These are phyloP conservation scores for Euphorbia neoarborescens DNA, from an alignment of 441 rosid species.

Conservation along the genomic window DNA sequence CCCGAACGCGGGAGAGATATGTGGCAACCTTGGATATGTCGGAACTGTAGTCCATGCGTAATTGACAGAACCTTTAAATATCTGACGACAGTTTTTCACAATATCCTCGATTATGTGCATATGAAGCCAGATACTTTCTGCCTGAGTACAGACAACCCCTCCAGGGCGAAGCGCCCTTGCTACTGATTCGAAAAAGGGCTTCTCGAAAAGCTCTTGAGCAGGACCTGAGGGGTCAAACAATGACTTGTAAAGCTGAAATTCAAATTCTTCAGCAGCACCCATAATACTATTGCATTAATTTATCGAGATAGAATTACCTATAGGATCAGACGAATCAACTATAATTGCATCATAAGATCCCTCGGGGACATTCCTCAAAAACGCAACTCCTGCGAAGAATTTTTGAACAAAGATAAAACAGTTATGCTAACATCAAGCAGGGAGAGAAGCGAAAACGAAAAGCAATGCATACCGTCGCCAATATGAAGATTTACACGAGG, in stretches of 20 bases:
- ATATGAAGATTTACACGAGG: constrained; percentile 71
- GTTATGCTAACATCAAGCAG: not conserved
- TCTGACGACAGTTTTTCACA: constrained; percentile 65
- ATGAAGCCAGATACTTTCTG: constrained; percentile 96
- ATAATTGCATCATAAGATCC: constrained; percentile 86
- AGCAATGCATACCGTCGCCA: constrained; percentile 62
- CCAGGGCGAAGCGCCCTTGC: constrained; percentile 88
- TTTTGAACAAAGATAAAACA: not conserved
- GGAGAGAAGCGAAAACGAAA: not conserved
- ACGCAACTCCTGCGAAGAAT: constrained; percentile 62
- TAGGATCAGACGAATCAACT: constrained; percentile 90
- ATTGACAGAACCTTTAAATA: constrained; percentile 83
- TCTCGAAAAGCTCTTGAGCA: constrained; percentile 88
- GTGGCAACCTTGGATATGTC: constrained; percentile 73
- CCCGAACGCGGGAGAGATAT: not conserved
- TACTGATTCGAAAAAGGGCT: constrained; percentile 70
- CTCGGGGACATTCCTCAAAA: constrained; percentile 59
- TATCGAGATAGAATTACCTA: constrained; percentile 36
- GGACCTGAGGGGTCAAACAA: constrained; percentile 48
- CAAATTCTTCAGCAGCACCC: not conserved
- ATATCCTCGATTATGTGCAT: constrained; percentile 91
- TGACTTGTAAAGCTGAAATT: not conserved
- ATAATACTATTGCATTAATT: not conserved
- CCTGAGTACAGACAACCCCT: constrained; percentile 85
- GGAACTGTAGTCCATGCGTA: constrained; percentile 97